These are phyloP conservation scores for Gracilariopsis chorda DNA, from an alignment of 23 red algal genomes.

Conservation along the genomic window DNA sequence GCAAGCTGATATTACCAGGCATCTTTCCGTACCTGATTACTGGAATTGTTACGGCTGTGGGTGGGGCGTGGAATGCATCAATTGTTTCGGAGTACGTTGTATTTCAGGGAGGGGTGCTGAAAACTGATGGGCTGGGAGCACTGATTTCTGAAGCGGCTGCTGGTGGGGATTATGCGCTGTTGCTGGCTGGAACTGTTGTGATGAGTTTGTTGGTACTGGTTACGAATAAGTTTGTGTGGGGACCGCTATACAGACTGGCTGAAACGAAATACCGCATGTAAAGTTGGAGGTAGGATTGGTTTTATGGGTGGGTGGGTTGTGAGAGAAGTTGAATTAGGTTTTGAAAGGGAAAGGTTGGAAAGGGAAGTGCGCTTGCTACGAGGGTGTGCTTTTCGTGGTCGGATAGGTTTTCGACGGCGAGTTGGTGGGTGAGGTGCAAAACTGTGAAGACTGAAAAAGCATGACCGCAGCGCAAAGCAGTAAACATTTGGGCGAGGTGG, in stretches of 20 bases:
- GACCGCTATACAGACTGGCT: constrained; percentile 80
- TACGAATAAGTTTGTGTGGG: constrained; percentile 97
- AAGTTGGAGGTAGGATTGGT: background rate
- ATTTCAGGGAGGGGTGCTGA: constrained; percentile 85
- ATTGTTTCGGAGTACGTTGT: constrained; percentile 99
- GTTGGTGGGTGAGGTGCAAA: background rate
- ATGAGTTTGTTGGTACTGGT: constrained; percentile 91
- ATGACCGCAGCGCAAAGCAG: background rate
- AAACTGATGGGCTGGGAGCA: constrained; percentile 88
- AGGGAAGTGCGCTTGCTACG: background rate
- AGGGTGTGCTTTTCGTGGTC: background rate
- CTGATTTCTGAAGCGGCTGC: constrained; percentile 92
- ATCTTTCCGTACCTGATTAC: constrained; percentile 99
- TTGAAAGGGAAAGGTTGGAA: background rate
- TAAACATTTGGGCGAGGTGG: background rate
- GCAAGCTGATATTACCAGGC: constrained; percentile 88
- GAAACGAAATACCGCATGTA: constrained; percentile 76
- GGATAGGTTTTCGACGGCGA: background rate
- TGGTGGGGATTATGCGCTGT: constrained; percentile 79
- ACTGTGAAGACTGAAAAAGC: background rate
- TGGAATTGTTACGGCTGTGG: constrained; percentile 93
- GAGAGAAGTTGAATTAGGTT: background rate
- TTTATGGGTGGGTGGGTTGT: background rate
- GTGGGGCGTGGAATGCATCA: constrained; percentile 98
- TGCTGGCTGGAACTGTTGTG: constrained; percentile 90